phyloP scores from a whole-genome alignment of 345 rosid species.

The Brassica juncea region DNA sequence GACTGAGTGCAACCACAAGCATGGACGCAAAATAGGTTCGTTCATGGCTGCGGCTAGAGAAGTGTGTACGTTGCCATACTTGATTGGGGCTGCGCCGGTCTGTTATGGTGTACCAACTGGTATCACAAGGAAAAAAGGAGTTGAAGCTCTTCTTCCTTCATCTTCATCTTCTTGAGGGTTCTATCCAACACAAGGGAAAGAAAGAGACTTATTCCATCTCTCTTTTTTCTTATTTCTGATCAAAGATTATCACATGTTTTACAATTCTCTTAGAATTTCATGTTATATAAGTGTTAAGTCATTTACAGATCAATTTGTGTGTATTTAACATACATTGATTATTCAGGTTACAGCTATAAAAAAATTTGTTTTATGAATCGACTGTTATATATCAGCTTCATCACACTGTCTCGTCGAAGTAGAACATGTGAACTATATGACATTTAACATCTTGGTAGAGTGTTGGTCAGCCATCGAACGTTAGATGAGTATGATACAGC shows the following conservation, averaged over 20 bases:
- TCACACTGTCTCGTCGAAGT: not conserved
- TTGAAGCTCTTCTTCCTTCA: not conserved
- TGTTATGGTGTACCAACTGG: not conserved
- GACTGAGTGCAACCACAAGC: constrained; percentile 45
- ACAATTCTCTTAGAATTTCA: not conserved
- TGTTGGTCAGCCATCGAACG: not conserved
- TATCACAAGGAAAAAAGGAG: not conserved
- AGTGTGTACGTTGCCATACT: constrained; percentile 63
- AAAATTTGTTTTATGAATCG: not conserved
- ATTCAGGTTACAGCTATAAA: not conserved
- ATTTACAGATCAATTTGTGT: not conserved
- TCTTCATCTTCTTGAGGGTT: not conserved
- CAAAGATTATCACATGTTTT: not conserved
- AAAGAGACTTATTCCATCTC: not conserved
- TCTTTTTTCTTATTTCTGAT: not conserved
- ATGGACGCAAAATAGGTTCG: constrained; percentile 65
- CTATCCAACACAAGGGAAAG: not conserved
- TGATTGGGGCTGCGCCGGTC: constrained; percentile 66
- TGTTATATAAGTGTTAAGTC: not conserved
- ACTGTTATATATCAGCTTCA: not conserved
- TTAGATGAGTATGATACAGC: not conserved
- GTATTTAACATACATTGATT: not conserved
- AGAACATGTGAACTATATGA: not conserved
- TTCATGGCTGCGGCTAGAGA: constrained; percentile 79
- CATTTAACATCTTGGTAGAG: not conserved